Percentiles rank a stretch among this genome's conserved stretches.
Conservation (phyloP, 176 grass and related monocot genomes). For the Oryza punctata region DNA sequence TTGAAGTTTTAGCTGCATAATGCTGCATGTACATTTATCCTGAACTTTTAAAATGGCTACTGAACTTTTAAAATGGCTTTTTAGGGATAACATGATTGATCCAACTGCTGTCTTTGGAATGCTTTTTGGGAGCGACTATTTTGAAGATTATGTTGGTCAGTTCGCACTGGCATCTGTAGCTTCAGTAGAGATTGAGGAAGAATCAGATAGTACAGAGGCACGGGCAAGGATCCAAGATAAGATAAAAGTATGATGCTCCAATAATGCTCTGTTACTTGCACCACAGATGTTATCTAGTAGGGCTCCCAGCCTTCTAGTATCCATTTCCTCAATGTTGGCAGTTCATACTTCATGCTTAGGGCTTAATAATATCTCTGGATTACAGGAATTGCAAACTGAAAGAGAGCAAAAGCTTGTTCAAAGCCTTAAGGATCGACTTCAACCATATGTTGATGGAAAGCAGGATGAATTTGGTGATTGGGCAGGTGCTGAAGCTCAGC, state of each 20-base stretch:
- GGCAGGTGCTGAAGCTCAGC: conserved; percentile 76
- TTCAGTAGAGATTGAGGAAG: conserved; percentile 74
- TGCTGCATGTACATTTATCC: background rate
- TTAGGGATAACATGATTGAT: conserved; percentile 89
- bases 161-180: conserved; percentile 90
- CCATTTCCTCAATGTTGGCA: background rate
- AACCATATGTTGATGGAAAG: conserved; percentile 62
- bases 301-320: background rate
- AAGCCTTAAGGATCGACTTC: conserved; percentile 72
- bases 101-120: conserved; percentile 94
- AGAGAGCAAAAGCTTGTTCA: conserved; percentile 66
- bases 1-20: background rate
- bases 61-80: background rate
- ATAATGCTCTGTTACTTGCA: conserved; percentile 1
- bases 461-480: conserved; percentile 73
- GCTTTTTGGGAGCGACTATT: conserved; percentile 97
- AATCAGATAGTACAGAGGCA: conserved; percentile 52
- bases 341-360: background rate
- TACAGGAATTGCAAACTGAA: conserved; percentile 74
- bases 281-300: background rate
- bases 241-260: conserved; percentile 61
- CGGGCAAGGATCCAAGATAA: conserved; percentile 80
- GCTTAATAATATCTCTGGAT: background rate
- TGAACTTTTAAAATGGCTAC: background rate
- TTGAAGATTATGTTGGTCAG: conserved; percentile 98